Percentiles rank a stretch among this genome's conserved stretches.
Evolutionary conservation across 2,329 filamentous ascomycete genomes (phyloP).

Genomic region (Nemania abortiva): DNA sequence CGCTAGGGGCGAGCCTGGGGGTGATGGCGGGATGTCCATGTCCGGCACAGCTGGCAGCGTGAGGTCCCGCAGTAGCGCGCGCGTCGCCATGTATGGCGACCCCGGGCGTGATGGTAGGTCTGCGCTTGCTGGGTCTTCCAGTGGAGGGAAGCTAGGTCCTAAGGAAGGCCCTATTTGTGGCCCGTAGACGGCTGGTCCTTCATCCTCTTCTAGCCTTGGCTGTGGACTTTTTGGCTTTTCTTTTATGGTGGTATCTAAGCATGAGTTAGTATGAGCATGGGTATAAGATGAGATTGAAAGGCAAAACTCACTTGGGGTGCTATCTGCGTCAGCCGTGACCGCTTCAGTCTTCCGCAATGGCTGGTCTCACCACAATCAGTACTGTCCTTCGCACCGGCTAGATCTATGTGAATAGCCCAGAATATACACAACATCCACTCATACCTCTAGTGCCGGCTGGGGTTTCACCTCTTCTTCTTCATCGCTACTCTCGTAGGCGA

Average conservation of each 20-base stretch:
- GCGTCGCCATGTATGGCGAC: slow-evolving; percentile 77
- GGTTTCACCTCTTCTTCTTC: slow-evolving; percentile 50
- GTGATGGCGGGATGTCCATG: slow-evolving; percentile 80
- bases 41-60: slow-evolving; percentile 80
- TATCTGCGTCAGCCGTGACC: slow-evolving; percentile 35
- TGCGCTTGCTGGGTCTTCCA: slow-evolving; percentile 46
- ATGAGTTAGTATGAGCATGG: slow-evolving; percentile 17
- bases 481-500: slow-evolving; percentile 52
- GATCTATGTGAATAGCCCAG: slow-evolving; percentile 20
- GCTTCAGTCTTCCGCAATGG: slow-evolving; percentile 45
- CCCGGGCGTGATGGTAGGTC: slow-evolving; percentile 50
- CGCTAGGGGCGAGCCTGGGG: slow-evolving; percentile 69
- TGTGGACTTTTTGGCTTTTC: slow-evolving; percentile 20
- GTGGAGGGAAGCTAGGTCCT: slow-evolving; percentile 48
- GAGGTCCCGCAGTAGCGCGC: slow-evolving; percentile 75
- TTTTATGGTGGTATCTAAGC: slow-evolving; percentile 32
- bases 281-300: background rate
- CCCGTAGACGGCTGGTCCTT: slow-evolving; percentile 45
- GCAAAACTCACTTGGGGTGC: slow-evolving; percentile 43
- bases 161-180: slow-evolving; percentile 48
- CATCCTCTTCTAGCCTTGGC: slow-evolving; percentile 32
- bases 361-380: slow-evolving; percentile 53
- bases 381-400: slow-evolving; percentile 44
- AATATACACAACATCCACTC: slow-evolving; percentile 39
- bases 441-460: slow-evolving; percentile 48